Percentiles rank a stretch among this genome's conserved stretches.
phyloP scores from a whole-genome alignment of 495 filamentous ascomycete species.

The Lentithecium fluviatile region DNA sequence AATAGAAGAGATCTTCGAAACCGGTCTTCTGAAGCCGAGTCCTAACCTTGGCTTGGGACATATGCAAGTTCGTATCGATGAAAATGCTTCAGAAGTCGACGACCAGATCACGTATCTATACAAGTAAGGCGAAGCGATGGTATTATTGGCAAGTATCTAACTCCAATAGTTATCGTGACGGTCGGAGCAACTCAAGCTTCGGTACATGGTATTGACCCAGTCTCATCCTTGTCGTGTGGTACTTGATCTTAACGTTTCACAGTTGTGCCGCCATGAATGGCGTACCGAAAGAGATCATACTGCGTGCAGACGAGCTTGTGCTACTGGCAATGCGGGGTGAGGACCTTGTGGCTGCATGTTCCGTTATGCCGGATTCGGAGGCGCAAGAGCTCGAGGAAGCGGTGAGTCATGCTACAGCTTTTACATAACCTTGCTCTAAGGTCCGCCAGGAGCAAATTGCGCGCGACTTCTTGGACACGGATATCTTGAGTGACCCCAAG shows the following conservation, averaged over 20 bases:
- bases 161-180: conserved; percentile 50
- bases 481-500: conserved; percentile 13
- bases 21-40: conserved; percentile 59
- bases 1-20: conserved; percentile 72
- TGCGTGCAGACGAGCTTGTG: conserved; percentile 74
- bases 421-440: conserved; percentile 7
- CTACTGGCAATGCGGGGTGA: conserved; percentile 68
- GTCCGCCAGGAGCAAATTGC: conserved; percentile 32
- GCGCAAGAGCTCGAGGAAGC: conserved; percentile 61
- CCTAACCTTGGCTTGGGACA: conserved; percentile 68
- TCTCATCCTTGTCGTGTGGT: not conserved
- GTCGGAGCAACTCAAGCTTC: conserved; percentile 77
- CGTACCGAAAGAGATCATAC: conserved; percentile 66
- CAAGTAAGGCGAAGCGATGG: conserved; percentile 47
- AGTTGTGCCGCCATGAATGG: conserved; percentile 83
- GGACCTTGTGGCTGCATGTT: conserved; percentile 70
- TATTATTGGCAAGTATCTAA: not conserved
- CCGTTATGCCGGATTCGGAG: conserved; percentile 60
- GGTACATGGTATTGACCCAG: conserved; percentile 61
- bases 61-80: conserved; percentile 81
- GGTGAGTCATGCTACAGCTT: conserved; percentile 39
- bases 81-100: conserved; percentile 55
- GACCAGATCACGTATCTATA: conserved; percentile 89
- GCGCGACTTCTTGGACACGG: conserved; percentile 31
- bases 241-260: not conserved